Evolutionary conservation across 2,329 filamentous ascomycete species (phyloP), one percentile per base, ranked within the genome.

Genomic region (Fusarium solani-melongenae): DNA sequence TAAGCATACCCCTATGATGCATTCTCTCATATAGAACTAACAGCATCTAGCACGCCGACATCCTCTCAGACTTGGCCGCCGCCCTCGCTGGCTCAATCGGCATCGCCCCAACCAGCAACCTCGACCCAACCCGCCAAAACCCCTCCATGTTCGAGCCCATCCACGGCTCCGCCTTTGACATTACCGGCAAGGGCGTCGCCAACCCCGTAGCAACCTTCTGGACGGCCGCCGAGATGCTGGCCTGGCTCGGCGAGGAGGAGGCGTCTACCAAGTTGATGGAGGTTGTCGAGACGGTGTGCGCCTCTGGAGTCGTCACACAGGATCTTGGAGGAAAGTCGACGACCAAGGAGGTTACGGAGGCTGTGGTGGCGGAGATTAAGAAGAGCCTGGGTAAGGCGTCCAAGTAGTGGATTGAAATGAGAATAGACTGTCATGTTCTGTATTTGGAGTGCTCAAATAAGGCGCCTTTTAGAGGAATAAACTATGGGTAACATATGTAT

Each of bases 31-130:
- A 15, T 12, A 29, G 31, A 39, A 1, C 57, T 73, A 5, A 73
- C 20, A 17, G 0, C 11, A 27, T 7, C 1, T 12, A 81, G 70
- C 85, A 86, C 69, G 91, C 90, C 7, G 91, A 93, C 70, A 92
- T 93, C 58, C 86, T 94, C 6, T 92, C 91, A 1, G 92, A 94
- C 76, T 84, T 94, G 22, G 92, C 92, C 7, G 92, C 92, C 15
- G 91, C 91, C 0, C 83, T 93, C 8, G 92, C 92, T 4, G 92
- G 92, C 0, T 91, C 88, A 3, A 93, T 94, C 69, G 92, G 92
- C 10, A 93, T 94, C 66, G 92, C 92, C 5, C 91, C 92, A 4
- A 93, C 91, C 0, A 89, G 87, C 57, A 93, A 93, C 74, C 84
- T 93, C 1, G 91, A 93, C 72, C 91, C 92, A 1, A 84, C 82